Evolutionary conservation across 1,284 basidiomycete genomes (phyloP).

Genomic region (Sparassis latifolia): DNA sequence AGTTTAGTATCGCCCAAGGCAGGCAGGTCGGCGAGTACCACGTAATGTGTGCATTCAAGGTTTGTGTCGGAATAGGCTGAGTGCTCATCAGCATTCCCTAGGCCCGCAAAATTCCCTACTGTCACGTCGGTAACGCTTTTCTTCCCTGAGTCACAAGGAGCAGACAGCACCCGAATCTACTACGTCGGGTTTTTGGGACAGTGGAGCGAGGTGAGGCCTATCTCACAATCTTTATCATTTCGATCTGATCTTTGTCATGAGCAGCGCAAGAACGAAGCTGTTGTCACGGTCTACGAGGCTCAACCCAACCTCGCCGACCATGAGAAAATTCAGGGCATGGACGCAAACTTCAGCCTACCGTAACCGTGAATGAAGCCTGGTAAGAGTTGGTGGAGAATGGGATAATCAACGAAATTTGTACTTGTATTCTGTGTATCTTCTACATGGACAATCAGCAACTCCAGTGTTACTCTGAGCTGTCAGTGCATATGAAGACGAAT

Average conservation of each 20-base stretch:
- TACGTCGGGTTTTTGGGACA: constrained; percentile 77
- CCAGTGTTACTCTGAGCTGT: no score
- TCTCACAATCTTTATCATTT: background rate
- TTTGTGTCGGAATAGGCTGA: background rate
- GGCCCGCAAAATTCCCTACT: constrained; percentile 73
- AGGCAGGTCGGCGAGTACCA: constrained; percentile 77
- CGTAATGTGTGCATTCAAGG: constrained; percentile 33
- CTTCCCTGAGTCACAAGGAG: constrained; percentile 68
- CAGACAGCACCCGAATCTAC: constrained; percentile 61
- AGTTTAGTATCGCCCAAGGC: constrained; percentile 59
- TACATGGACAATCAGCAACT: no score
- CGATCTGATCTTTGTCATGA: constrained; percentile 4
- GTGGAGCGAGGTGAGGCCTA: constrained; percentile 59
- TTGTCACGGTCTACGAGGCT: constrained; percentile 74
- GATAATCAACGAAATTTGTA: no score
- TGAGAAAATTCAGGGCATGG: constrained; percentile 69
- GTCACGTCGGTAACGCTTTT: constrained; percentile 68
- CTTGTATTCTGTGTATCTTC: no score
- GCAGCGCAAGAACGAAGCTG: constrained; percentile 61
- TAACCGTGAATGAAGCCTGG: constrained; percentile 9
- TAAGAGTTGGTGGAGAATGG: background rate
- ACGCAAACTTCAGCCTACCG: constrained; percentile 44
- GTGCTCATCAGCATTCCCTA: background rate
- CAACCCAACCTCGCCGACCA: constrained; percentile 78
- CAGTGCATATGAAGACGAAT: no score